Base-by-base conservation (phyloP, 2,329 filamentous ascomycete genomes). In the Colletotrichum phormii region DNA sequence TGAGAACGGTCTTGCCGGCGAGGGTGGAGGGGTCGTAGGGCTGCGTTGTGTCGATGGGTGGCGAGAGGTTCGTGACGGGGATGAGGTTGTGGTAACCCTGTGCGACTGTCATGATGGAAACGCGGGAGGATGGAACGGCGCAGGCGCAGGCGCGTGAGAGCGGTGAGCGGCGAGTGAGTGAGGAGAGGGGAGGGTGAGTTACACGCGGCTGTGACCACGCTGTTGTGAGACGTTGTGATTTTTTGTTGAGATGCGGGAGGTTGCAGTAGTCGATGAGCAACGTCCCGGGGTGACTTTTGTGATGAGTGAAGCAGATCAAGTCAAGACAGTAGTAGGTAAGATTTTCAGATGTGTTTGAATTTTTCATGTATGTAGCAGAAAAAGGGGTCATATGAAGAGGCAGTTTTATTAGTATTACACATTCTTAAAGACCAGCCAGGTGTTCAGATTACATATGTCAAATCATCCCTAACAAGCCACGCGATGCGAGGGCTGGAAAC, bases 1-100 rank as follows among this genome's bases (percentile, higher is more conserved):
- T 88, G 71, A 92, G 77, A 63, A 93, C 88, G 0, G 86, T 89
- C 78, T 91, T 92, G 75, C 82, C 85, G 8, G 81, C 81, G 42
- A 91, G 82, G 71, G 82, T 85, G 8, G 81, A 76, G 1, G 81
- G 75, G 74, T 88, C 83, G 77, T 86, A 88, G 2, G 85, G 82
- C 42, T 79, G 77, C 15, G 80, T 81, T 33, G 83, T 77, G 75
- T 89, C 86, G 63, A 90, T 77, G 9, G 87, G 86, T 9, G 79
- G 76, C 18, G 86, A 88, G 67, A 81, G 62, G 35, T 64, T 54
- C 33, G 71, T 72, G 18, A 67, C 62, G 31, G 63, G 51, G 49
- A 62, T 59, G 55, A 73, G 73, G 42, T 75, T 64, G 57, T 73
- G 73, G 55, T 67, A 54, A 2, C 64, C 72, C 35, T 69, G 51